Conservation (phyloP, 768 basidiomycete genomes). For the Rhodocollybia butyracea region DNA sequence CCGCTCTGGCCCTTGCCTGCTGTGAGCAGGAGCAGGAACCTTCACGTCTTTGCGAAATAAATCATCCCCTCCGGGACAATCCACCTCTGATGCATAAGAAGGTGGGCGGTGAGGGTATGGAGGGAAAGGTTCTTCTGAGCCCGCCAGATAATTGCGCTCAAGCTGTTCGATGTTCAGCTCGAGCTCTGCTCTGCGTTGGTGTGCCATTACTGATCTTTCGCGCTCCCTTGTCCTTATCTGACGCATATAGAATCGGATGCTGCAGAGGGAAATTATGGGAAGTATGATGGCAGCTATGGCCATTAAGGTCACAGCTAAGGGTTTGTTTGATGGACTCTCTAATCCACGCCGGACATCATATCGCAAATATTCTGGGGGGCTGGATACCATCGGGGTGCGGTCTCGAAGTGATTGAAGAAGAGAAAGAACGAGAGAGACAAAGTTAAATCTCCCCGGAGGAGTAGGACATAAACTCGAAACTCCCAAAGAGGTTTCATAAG, state of each 20-base stretch:
- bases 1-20: not conserved
- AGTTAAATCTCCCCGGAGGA: too few relatives aligned
- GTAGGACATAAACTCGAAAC: too few relatives aligned
- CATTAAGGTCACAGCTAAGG: not conserved
- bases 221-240: not conserved
- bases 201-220: not conserved
- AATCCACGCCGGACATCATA: not conserved
- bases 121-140: not conserved
- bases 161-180: not conserved
- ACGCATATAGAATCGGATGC: not conserved
- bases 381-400: not conserved
- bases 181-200: not conserved
- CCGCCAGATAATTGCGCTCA: not conserved
- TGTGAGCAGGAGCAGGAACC: not conserved
- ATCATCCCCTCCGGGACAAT: not conserved
- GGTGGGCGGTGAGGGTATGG: conserved; percentile 5
- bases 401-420: too few relatives aligned
- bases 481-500: too few relatives aligned
- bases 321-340: not conserved
- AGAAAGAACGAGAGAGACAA: too few relatives aligned
- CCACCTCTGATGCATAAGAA: not conserved
- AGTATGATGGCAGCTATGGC: not conserved
- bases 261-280: not conserved
- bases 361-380: not conserved
- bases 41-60: not conserved